These are phyloP conservation scores for Diplocarpon mali DNA, from an alignment of 2,329 filamentous ascomycete species.

Conservation along the genomic window DNA sequence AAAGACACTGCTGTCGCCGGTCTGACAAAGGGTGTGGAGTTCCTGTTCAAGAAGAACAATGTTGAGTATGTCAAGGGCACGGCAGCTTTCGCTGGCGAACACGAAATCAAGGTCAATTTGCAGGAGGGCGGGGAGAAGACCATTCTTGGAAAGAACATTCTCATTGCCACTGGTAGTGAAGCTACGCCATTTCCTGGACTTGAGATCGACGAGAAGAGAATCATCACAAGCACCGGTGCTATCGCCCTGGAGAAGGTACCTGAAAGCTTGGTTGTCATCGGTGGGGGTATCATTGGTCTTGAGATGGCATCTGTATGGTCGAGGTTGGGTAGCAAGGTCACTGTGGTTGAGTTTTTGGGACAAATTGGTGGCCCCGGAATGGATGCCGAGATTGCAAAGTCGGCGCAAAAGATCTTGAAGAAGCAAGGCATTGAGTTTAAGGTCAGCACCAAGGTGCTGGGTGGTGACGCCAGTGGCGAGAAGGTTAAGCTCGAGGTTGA, in stretches of 20 bases:
- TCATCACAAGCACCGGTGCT: constrained; percentile 92
- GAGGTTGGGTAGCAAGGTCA: constrained; percentile 84
- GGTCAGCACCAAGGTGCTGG: constrained; percentile 87
- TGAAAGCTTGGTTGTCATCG: constrained; percentile 94
- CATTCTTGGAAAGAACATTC: constrained; percentile 87
- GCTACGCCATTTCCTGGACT: constrained; percentile 93
- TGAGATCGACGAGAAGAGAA: constrained; percentile 93
- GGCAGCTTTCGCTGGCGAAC: constrained; percentile 74
- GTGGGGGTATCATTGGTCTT: constrained; percentile 95
- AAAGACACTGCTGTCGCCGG: constrained; percentile 85
- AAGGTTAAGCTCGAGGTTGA: constrained; percentile 76
- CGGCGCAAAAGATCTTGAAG: constrained; percentile 79
- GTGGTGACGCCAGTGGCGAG: constrained; percentile 70
- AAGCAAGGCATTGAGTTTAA: constrained; percentile 99
- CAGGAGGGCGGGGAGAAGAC: constrained; percentile 85
- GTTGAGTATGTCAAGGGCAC: constrained; percentile 96
- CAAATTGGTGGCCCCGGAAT: constrained; percentile 98
- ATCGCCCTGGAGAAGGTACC: constrained; percentile 83
- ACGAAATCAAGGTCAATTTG: constrained; percentile 84
- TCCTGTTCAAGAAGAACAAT: constrained; percentile 97
- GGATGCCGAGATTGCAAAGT: constrained; percentile 88
- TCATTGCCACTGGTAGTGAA: constrained; percentile 94
- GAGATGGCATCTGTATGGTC: constrained; percentile 99
- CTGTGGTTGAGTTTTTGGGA: constrained; percentile 89
- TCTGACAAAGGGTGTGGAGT: constrained; percentile 95